These are phyloP conservation scores for Taiozyma onychis DNA, from an alignment of 1,139 yeast genomes.

Conservation along the genomic window DNA sequence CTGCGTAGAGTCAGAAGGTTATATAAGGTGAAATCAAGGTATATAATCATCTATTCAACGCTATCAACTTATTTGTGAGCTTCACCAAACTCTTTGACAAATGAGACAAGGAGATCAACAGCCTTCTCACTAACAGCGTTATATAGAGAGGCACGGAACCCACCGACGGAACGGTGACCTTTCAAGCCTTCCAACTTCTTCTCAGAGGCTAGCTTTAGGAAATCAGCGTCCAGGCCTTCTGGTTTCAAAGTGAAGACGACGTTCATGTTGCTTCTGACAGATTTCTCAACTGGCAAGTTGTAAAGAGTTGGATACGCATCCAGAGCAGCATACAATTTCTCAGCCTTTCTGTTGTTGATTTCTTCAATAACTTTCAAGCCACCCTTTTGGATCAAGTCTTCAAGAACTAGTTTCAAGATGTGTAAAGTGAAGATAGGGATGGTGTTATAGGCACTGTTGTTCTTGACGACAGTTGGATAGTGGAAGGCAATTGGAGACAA, in stretches of 20 bases:
- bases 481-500: slow-evolving; percentile 85
- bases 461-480: slow-evolving; percentile 77
- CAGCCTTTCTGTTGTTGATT: slow-evolving; percentile 55
- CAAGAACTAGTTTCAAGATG: slow-evolving; percentile 73
- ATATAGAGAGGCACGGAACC: slow-evolving; percentile 89
- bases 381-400: slow-evolving; percentile 35
- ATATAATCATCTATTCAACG: not conserved
- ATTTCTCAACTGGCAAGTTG: slow-evolving; percentile 57
- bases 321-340: slow-evolving; percentile 53
- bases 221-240: slow-evolving; percentile 56
- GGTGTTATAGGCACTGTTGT: slow-evolving; percentile 92
- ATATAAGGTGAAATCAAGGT: no score
- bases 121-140: slow-evolving; percentile 75
- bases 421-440: slow-evolving; percentile 90
- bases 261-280: slow-evolving; percentile 84
- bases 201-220: slow-evolving; percentile 56
- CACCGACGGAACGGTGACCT: slow-evolving; percentile 97
- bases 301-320: slow-evolving; percentile 63
- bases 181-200: slow-evolving; percentile 67
- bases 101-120: slow-evolving; percentile 39
- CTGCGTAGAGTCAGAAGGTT: no score
- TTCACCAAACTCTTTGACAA: slow-evolving; percentile 59
- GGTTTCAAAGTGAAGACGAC: slow-evolving; percentile 75
- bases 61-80: slow-evolving; percentile 29
- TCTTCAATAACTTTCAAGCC: slow-evolving; percentile 51